Evolutionary conservation across 306 rosid species (phyloP), one percentile per base, ranked within the genome.

Genomic region (Myrica gale): DNA sequence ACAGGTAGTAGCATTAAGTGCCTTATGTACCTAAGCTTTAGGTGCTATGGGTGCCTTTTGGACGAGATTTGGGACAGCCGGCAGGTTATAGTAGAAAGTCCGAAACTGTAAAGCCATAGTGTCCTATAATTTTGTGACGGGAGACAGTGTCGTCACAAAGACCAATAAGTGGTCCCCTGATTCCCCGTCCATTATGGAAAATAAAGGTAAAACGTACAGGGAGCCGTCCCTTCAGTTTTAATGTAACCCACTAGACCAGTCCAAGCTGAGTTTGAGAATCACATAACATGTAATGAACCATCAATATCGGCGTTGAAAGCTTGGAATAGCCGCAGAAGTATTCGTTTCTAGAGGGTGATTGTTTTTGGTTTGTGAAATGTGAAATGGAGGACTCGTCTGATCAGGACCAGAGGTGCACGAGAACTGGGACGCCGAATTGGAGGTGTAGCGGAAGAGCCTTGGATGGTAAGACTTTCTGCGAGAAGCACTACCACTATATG

Each of bases 361-460:
- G 43, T 61, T 32, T 61, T 61, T 61, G 68, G 20, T 37, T 13
- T 15, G 2, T 2, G 47, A 63, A 63, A 39, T 42, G 54, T 9
- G 41, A 11, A 70, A 53, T n/a, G 32, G 81, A 69, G 47, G 68
- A 37, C 69, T 19, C 23, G 16, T 41, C 58, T 5, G 17, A 44
- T 6, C 66, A 41, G 61, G 69, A 74, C 71, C 54, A 9, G 43
- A 76, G 71, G 76, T 81, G 87, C 44, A 51, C 2, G 7, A 77
- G 81, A 70, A 78, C 6, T 0, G 78, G 76, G 26, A 54, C 83
- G 1, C 1, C 17, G 1, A 79, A 73, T 23, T 81, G 85, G 85
- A 56, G 82, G 80, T 84, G 87, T 50, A 77, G 74, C 10, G 85
- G 74, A 75, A 66, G 19, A 63, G 87, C 82, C 45, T 3, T 74